phyloP scores from a whole-genome alignment of 768 basidiomycete species.

The Xerocomellus amylosporus region DNA sequence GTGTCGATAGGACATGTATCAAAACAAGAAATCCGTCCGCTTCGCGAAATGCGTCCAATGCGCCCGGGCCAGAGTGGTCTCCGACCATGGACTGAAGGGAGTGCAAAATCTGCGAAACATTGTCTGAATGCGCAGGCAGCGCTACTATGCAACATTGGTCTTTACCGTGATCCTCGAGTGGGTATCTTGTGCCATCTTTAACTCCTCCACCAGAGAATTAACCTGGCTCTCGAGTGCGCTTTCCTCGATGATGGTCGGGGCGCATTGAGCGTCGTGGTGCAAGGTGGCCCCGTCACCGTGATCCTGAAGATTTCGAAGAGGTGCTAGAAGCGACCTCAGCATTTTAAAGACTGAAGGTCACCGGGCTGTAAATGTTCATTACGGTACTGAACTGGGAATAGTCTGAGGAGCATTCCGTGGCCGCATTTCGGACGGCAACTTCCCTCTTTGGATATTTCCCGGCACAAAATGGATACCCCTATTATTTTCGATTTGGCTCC shows the following conservation, averaged over 20 bases:
- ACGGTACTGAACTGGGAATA: not conserved
- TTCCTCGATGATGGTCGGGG: not conserved
- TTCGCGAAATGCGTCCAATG: constrained; percentile 77
- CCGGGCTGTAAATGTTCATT: too few relatives aligned
- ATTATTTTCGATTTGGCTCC: too few relatives aligned
- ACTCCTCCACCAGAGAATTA: constrained; percentile 63
- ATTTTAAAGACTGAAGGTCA: constrained; percentile 31
- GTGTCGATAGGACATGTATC: constrained; percentile 67
- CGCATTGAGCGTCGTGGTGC: constrained; percentile 27
- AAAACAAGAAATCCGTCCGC: constrained; percentile 77
- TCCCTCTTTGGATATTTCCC: not conserved
- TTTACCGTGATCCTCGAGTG: constrained; percentile 53
- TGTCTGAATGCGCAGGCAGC: not conserved
- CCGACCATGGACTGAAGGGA: constrained; percentile 69
- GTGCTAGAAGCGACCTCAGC: constrained; percentile 59
- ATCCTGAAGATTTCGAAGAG: constrained; percentile 56
- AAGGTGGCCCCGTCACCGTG: constrained; percentile 27
- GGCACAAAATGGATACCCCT: too few relatives aligned
- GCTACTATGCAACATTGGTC: not conserved
- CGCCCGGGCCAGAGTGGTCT: constrained; percentile 48
- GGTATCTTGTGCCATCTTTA: constrained; percentile 56
- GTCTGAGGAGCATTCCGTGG: too few relatives aligned
- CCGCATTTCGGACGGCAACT: not conserved
- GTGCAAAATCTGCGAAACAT: constrained; percentile 47
- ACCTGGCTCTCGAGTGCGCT: constrained; percentile 45